These are phyloP conservation scores for Galeopsis tetrahit DNA, from an alignment of 257 asterid genomes.

Conservation along the genomic window DNA sequence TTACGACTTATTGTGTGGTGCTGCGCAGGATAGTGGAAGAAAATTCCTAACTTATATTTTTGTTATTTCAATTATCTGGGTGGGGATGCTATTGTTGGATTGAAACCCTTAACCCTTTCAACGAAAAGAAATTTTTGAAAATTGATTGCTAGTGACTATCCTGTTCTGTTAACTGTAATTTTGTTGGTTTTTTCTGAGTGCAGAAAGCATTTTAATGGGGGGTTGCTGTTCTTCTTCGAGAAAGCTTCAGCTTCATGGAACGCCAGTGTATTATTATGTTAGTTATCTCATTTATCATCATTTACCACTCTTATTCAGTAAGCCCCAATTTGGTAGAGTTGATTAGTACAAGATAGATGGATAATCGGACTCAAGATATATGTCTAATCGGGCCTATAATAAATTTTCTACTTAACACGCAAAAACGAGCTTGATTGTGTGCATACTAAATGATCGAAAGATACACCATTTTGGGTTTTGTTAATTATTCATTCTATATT, in stretches of 20 bases:
- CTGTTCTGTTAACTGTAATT: background rate
- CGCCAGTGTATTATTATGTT: constrained; percentile 77
- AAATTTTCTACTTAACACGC: too few species aligned
- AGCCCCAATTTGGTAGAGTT: too few species aligned
- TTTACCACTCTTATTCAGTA: constrained; percentile 8
- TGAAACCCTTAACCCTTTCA: background rate
- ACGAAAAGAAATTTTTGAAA: background rate
- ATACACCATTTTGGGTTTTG: too few species aligned
- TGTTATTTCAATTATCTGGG: background rate
- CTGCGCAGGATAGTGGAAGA: constrained; percentile 6
- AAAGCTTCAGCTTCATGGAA: constrained; percentile 70
- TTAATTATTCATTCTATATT: too few species aligned
- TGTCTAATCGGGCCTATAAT: too few species aligned
- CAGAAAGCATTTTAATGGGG: constrained; percentile 53
- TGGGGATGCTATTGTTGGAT: constrained; percentile 6
- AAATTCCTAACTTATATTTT: background rate
- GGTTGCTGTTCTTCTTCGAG: constrained; percentile 81
- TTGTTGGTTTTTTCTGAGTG: background rate
- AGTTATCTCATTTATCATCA: constrained; percentile 39
- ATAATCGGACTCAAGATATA: too few species aligned
- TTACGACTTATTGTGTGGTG: constrained; percentile 12
- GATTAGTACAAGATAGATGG: too few species aligned
- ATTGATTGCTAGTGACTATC: background rate
- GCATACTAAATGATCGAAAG: too few species aligned
- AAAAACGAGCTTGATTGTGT: too few species aligned